phyloP scores from a whole-genome alignment of 1,284 basidiomycete genomes.

The Porphyrellus sp. region DNA sequence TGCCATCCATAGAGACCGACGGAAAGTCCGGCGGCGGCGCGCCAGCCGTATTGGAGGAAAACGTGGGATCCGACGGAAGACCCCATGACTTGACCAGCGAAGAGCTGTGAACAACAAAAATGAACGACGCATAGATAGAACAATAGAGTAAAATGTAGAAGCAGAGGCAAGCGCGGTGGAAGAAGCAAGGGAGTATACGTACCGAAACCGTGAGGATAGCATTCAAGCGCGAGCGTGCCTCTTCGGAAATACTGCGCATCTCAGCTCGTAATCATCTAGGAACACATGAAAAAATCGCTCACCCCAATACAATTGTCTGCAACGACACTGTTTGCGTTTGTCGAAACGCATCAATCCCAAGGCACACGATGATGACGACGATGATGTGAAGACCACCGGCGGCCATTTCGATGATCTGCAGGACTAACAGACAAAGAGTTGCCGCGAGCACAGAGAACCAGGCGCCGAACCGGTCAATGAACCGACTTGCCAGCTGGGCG shows the following conservation, averaged over 20 bases:
- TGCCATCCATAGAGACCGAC: constrained; percentile 46
- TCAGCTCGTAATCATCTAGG: neutral
- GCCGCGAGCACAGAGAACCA: constrained; percentile 62
- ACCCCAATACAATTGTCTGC: constrained; percentile 42
- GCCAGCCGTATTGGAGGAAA: constrained; percentile 52
- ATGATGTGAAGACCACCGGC: constrained; percentile 59
- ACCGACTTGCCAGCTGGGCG: constrained; percentile 57
- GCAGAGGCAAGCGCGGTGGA: neutral
- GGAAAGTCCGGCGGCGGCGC: constrained; percentile 45
- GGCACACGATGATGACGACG: constrained; percentile 49
- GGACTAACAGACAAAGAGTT: constrained; percentile 41
- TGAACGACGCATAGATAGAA: neutral
- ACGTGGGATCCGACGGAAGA: constrained; percentile 51
- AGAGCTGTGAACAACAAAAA: constrained; percentile 28
- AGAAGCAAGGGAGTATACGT: constrained; percentile 14
- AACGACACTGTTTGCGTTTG: constrained; percentile 44
- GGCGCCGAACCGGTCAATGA: constrained; percentile 60
- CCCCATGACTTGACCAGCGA: constrained; percentile 50
- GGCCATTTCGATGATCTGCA: constrained; percentile 51
- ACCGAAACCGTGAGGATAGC: constrained; percentile 60
- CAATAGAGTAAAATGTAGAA: no score
- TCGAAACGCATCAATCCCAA: constrained; percentile 46
- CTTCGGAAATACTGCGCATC: constrained; percentile 47
- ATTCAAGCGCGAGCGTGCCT: constrained; percentile 60
- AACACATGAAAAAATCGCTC: neutral